Base-by-base conservation (phyloP, 176 grass and related monocot species). In the Miscanthus lutarioriparius region DNA sequence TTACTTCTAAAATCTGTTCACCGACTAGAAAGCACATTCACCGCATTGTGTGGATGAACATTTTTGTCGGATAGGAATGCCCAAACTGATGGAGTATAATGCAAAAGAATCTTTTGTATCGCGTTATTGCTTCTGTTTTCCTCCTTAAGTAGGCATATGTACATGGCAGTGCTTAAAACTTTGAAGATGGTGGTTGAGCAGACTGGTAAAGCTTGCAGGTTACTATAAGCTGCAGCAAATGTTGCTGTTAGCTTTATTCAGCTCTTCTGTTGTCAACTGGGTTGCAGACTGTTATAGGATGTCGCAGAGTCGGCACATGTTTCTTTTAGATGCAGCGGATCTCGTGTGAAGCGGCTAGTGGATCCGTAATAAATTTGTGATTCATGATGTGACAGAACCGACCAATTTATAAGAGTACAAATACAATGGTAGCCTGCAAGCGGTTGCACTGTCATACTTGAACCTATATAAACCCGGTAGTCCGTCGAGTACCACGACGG, bases 51-150 rank as follows among this genome's bases (percentile, higher is more conserved):
- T 27, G 75, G 22, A 41, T 71, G 33, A 4, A 59, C 49, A 4
- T 41, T 10, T 56, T 56, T 56, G 15, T 23, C 7, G 2, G 64
- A 37, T 69, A 64, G 65, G 38, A 23, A 67, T 25, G 30, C 35
- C 3, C 49, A 44, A 49, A 49, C 15, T 49, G 4, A n/a, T 77
- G 79, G 20, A 54, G 51, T 56, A 40, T 16, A 70, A 15, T 82
- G 32, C 37, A 20, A 28, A 82, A 37, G 48, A 62, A 70, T 82
- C 72, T 63, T 83, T 41, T 23, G n/a, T 64, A 70, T 77, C 10
- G 3, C 33, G 33, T 35, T 33, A 4, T 33, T 33, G 32, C 32
- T 33, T 33, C 32, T 33, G 32, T 67, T 43, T 30, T 82, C 72
- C 17, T 40, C 67, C 14, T 72, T 35, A 63, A 32, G 16, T 47